Percentiles rank a stretch among this genome's conserved stretches.
phyloP scores from a whole-genome alignment of 495 filamentous ascomycete genomes.

The Neurospora terricola region DNA sequence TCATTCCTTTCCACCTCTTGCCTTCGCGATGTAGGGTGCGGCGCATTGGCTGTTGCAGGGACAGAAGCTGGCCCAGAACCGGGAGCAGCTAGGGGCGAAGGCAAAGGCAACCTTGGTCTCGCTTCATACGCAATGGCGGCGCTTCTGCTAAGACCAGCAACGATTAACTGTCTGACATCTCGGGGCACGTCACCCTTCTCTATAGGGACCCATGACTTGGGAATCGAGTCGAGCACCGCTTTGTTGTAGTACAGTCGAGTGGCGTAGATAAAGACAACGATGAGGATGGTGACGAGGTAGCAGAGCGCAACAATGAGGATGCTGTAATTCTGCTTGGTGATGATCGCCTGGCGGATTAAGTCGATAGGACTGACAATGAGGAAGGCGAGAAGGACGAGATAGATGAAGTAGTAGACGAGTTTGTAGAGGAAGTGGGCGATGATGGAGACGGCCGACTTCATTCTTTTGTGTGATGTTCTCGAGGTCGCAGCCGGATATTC shows the following conservation, averaged over 20 bases:
- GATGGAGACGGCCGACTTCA: constrained; percentile 24
- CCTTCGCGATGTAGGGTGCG: background rate
- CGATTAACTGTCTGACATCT: constrained; percentile 64
- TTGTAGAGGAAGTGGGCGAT: constrained; percentile 74
- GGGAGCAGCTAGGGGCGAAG: constrained; percentile 8
- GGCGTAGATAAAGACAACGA: constrained; percentile 70
- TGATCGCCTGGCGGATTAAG: constrained; percentile 67
- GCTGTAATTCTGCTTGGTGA: constrained; percentile 56
- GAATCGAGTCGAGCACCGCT: constrained; percentile 67
- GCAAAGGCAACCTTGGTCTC: constrained; percentile 47
- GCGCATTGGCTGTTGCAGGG: background rate
- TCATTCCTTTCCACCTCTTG: background rate
- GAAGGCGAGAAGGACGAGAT: constrained; percentile 59
- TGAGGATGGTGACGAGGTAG: constrained; percentile 63
- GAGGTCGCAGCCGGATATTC: background rate
- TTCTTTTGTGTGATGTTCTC: background rate
- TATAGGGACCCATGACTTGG: constrained; percentile 71
- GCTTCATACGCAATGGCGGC: constrained; percentile 74
- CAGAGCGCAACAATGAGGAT: constrained; percentile 74
- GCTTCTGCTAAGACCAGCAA: constrained; percentile 58
- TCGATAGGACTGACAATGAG: constrained; percentile 77
- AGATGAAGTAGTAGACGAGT: constrained; percentile 67
- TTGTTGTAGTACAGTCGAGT: constrained; percentile 83
- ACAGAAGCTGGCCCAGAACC: background rate
- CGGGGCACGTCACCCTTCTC: constrained; percentile 68